Evolutionary conservation across 73 alveolate species (phyloP).

Genomic region (Breviolum minutum): DNA sequence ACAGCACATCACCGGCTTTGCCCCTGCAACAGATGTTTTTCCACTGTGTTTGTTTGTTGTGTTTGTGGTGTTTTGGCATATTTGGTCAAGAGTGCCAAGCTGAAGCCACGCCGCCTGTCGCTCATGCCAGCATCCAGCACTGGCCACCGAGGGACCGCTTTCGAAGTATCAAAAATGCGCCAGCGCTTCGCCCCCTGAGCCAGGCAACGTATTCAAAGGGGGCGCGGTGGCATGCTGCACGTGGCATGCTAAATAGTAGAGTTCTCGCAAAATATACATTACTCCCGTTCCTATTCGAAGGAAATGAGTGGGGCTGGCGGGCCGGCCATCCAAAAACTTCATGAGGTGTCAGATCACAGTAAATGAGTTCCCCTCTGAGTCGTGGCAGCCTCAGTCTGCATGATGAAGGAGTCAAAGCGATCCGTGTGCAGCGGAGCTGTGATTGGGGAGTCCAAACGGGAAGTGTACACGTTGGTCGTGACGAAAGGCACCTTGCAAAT

Average conservation of each 20-base stretch:
- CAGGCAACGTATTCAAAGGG: no score
- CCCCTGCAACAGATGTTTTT: conserved; percentile 1
- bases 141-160: conserved; percentile 51
- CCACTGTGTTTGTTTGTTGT: neutral
- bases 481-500: conserved; percentile 50
- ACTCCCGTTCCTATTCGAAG: neutral
- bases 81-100: neutral
- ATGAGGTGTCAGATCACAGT: neutral
- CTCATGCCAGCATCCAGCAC: conserved; percentile 86
- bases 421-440: conserved; percentile 87
- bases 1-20: conserved; percentile 82
- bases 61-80: neutral
- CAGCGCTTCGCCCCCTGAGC: conserved; percentile 84
- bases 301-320: neutral
- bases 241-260: no score
- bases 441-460: conserved; percentile 64
- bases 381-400: conserved; percentile 75
- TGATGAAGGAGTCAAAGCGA: conserved; percentile 90
- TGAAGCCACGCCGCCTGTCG: conserved; percentile 27
- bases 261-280: no score
- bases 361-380: neutral
- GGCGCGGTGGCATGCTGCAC: no score
- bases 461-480: conserved; percentile 67
- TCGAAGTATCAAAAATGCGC: conserved; percentile 44
- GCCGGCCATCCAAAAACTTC: neutral